These are phyloP conservation scores for Mucor saturninus DNA, from an alignment of 371 early-diverging fungal genomes.

Conservation along the genomic window DNA sequence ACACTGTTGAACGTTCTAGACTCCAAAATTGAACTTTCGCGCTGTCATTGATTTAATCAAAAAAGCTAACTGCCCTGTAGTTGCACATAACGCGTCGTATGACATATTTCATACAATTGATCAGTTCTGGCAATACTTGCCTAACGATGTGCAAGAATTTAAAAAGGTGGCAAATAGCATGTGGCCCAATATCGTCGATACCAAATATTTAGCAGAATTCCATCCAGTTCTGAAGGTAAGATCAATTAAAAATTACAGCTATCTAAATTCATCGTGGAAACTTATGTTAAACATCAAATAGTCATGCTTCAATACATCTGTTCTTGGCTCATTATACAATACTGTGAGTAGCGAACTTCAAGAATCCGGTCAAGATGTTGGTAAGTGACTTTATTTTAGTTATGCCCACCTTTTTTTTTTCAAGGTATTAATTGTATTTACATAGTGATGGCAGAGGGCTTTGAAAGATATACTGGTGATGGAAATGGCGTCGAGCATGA, in stretches of 20 bases:
- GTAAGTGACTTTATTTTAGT: conserved; percentile 29
- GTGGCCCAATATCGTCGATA: conserved; percentile 64
- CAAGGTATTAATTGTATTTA: too few relatives aligned
- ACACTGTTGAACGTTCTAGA: conserved; percentile 1
- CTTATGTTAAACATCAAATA: background rate
- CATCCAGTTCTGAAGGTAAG: conserved; percentile 51
- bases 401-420: too few relatives aligned
- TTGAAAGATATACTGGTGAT: conserved; percentile 35
- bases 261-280: background rate
- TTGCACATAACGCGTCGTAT: conserved; percentile 83
- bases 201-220: conserved; percentile 61
- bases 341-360: conserved; percentile 36
- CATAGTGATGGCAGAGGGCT: conserved; percentile 40
- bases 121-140: conserved; percentile 77
- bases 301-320: conserved; percentile 36
- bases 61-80: conserved; percentile 70
- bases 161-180: conserved; percentile 50
- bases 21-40: conserved; percentile 69
- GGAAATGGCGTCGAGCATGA: conserved; percentile 67
- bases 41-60: conserved; percentile 77
- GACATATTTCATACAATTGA: conserved; percentile 78
- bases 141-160: conserved; percentile 62
- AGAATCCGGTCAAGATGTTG: conserved; percentile 42
- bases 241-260: background rate
- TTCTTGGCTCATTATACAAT: conserved; percentile 39